phyloP scores from a whole-genome alignment of 2,329 filamentous ascomycete species.

The Fusarium tuaranense region DNA sequence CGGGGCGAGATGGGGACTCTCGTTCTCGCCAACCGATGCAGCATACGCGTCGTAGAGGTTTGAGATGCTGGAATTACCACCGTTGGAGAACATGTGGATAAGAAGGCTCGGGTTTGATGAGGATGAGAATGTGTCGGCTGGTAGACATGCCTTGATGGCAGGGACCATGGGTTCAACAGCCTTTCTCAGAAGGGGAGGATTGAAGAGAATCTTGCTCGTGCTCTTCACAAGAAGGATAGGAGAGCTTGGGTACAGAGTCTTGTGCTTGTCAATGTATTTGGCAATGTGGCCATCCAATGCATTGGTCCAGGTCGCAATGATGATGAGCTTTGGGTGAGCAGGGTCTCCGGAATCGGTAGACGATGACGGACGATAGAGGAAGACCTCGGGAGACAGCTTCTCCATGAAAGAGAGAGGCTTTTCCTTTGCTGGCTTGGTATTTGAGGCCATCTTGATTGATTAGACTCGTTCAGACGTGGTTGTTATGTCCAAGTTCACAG shows the following conservation, averaged over 20 bases:
- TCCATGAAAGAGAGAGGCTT: slow-evolving; percentile 26
- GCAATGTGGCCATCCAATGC: slow-evolving; percentile 19
- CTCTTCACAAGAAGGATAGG: slow-evolving; percentile 16
- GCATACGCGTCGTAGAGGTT: slow-evolving; percentile 7
- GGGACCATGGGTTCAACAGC: background rate
- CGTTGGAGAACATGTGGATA: slow-evolving; percentile 22
- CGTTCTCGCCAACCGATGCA: background rate
- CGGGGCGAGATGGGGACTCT: slow-evolving; percentile 1
- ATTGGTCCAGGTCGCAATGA: slow-evolving; percentile 28
- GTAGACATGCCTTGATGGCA: background rate
- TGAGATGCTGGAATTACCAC: slow-evolving; percentile 14
- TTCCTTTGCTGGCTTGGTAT: background rate
- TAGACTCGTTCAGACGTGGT: background rate
- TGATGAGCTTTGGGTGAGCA: slow-evolving; percentile 16
- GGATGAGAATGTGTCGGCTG: background rate
- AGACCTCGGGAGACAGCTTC: slow-evolving; percentile 16
- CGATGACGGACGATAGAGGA: slow-evolving; percentile 3
- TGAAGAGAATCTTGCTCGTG: slow-evolving; percentile 9
- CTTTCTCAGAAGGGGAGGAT: background rate
- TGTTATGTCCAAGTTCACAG: background rate
- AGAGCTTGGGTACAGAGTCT: background rate
- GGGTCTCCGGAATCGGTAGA: background rate
- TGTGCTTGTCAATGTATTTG: slow-evolving; percentile 30
- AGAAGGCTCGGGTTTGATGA: background rate
- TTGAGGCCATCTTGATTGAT: slow-evolving; percentile 3